Conservation (phyloP, 257 asterid genomes). For the Fraxinus pennsylvanica region DNA sequence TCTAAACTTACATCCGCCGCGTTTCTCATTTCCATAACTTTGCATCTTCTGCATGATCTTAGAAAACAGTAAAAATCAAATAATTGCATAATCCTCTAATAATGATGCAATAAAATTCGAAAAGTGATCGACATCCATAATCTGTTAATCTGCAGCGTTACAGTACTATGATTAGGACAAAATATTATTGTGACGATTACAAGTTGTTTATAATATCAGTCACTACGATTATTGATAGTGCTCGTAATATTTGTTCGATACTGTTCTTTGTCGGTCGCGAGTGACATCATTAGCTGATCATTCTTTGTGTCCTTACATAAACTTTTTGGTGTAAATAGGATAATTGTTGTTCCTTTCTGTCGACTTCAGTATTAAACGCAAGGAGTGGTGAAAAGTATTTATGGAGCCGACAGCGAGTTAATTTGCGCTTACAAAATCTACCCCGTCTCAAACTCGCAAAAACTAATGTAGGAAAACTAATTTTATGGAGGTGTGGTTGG, state of each 20-base stretch:
- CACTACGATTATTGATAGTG: neutral
- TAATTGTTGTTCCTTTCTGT: no score
- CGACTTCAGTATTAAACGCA: neutral
- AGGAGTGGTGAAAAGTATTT: neutral
- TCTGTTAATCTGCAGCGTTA: neutral
- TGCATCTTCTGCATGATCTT: neutral
- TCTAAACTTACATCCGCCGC: slow-evolving; percentile 26
- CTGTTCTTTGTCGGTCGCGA: neutral
- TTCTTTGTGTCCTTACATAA: neutral
- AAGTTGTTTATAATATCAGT: neutral
- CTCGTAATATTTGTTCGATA: no score
- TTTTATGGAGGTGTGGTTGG: neutral
- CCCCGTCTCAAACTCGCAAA: no score
- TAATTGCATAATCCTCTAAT: neutral
- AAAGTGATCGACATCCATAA: neutral
- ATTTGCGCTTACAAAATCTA: no score
- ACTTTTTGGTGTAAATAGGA: neutral
- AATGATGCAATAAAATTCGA: slow-evolving; percentile 22
- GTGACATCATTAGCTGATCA: neutral
- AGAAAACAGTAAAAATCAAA: no score
- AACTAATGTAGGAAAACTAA: neutral
- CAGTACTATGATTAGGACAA: neutral
- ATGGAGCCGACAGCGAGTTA: neutral
- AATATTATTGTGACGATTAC: neutral
- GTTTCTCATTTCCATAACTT: slow-evolving; percentile 4